Base-by-base conservation (phyloP, 768 basidiomycete species). In the Termitomyces eurrhizus region DNA sequence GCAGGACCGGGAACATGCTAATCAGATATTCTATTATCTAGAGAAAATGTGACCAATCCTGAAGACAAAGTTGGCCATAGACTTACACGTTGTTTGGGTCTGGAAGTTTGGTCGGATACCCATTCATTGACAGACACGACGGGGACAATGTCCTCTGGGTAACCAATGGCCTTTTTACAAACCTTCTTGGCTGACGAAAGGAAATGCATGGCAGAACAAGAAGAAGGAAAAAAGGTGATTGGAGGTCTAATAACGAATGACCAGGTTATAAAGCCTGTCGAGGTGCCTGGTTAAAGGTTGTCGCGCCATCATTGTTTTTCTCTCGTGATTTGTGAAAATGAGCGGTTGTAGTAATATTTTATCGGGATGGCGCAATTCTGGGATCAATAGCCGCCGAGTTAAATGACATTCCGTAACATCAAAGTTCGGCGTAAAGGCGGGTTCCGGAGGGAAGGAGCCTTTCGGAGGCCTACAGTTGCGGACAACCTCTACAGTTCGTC, bases 1-100 rank as follows among this genome's bases (percentile, higher is more conserved):
- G 76, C 0, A 93, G 32, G 69, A 97, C 90, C 0, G 95, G 95
- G 73, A 97, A 96, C 14, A 97, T 76, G 63, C 83, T 80, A 51
- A 73, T 65, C 35, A 93, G n/a, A 67, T 97, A 97, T 59, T 79
- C 66, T 52, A 80, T 71, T 41, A 80, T 68, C 91, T 94, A n/a
- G 64, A 24, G 45, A 63, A 56, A 60, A 45, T 36, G 26, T 35
- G 42, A 60, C 59, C 26, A 59, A 60, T 4, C 14, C 3, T 41
- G 46, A 46, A 41, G 29, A 56, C 46, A 37, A 42, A 42, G 62
- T 48, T 32, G n/a, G 29, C 36, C 36, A 52, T 37, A 33, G 49
- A 59, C 84, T 57, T 65, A 90, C 90, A 29, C 73, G 74, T 42
- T 71, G 75, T 59, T 73, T 78, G 0, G 89, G 88, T 58, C 84